phyloP scores from a whole-genome alignment of 139 green algal species.

The Chlamydomonas urium region DNA sequence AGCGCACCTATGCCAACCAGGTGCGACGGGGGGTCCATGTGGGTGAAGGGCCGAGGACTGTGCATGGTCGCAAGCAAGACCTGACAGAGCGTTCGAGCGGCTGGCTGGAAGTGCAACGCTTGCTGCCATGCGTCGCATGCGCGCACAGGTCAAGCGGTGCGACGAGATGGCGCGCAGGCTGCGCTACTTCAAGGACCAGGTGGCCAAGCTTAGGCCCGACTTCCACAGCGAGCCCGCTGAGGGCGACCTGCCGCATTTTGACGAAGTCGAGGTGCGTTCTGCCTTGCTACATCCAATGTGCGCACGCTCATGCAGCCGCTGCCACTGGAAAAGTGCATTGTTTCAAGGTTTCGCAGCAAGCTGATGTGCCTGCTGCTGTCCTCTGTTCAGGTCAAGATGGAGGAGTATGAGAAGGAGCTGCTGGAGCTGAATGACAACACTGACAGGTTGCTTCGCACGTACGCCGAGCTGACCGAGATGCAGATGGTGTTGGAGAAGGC shows the following conservation, averaged over 20 bases:
- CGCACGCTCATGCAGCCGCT: too few relatives aligned
- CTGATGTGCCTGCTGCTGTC: neutral
- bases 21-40: too few relatives aligned
- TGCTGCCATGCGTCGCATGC: too few relatives aligned
- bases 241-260: conserved; percentile 50
- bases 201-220: conserved; percentile 4
- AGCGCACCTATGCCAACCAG: conserved; percentile 90
- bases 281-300: too few relatives aligned
- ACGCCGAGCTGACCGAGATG: conserved; percentile 57
- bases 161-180: conserved; percentile 95
- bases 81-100: too few relatives aligned
- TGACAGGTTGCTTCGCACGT: conserved; percentile 74
- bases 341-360: neutral
- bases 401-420: conserved; percentile 86
- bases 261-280: conserved; percentile 74
- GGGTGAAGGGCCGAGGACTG: too few relatives aligned
- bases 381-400: conserved; percentile 69
- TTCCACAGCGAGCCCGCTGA: neutral
- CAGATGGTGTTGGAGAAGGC: conserved; percentile 90
- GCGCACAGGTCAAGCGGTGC: conserved; percentile 95
- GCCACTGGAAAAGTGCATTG: too few relatives aligned
- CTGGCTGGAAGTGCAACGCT: too few relatives aligned
- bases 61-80: too few relatives aligned
- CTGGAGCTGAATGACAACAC: conserved; percentile 85
- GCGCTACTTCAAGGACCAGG: conserved; percentile 85